Conservation (phyloP, 2,329 filamentous ascomycete genomes). For the Dothideomycetes sp. region DNA sequence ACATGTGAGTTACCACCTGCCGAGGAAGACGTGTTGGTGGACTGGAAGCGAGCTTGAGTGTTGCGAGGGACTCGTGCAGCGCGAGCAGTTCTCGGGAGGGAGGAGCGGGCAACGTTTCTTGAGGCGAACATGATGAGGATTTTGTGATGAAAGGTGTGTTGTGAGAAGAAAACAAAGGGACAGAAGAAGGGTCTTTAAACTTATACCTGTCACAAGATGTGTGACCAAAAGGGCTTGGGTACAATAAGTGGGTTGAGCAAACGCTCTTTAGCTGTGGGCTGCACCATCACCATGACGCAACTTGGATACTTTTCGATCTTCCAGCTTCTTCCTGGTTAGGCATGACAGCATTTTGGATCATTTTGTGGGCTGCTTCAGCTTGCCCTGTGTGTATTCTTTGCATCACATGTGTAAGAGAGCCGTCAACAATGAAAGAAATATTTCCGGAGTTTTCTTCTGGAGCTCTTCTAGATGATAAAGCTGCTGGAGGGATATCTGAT, state of each 20-base stretch:
- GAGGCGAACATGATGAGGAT: constrained; percentile 13
- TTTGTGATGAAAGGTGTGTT: not conserved
- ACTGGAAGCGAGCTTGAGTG: constrained; percentile 21
- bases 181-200: not conserved
- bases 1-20: constrained; percentile 30
- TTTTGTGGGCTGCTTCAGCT: too few species aligned
- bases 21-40: constrained; percentile 21
- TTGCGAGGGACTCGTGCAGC: constrained; percentile 8
- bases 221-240: constrained; percentile 1
- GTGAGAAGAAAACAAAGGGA: not conserved
- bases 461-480: too few species aligned
- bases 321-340: too few species aligned
- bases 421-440: too few species aligned
- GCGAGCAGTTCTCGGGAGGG: constrained; percentile 10
- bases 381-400: too few species aligned
- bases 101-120: constrained; percentile 12
- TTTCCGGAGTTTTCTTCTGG: too few species aligned
- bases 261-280: too few species aligned
- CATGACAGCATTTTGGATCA: too few species aligned
- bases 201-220: constrained; percentile 1
- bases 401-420: too few species aligned
- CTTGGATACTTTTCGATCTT: too few species aligned
- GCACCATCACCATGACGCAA: not conserved
- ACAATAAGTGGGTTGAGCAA: too few species aligned
- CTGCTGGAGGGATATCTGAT: too few species aligned